Base-by-base conservation (phyloP, 257 asterid species). In the Oldenlandia corymbosa region DNA sequence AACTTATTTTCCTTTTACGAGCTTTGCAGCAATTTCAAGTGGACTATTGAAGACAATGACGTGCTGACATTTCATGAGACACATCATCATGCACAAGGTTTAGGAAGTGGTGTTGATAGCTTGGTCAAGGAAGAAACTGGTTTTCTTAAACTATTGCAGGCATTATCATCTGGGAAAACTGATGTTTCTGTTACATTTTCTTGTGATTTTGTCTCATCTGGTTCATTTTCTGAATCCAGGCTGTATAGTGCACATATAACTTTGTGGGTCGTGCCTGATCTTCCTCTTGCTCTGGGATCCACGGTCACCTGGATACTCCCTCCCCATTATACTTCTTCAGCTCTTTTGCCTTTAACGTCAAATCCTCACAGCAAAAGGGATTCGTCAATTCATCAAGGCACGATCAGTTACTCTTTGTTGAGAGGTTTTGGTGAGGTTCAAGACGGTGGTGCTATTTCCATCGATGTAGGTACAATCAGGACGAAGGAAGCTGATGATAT, bases 301-400 rank as follows among this genome's bases (percentile, higher is more conserved):
- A 76, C 88, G 37, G 68, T 80, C 56, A 88, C 96, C 39, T 91
- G 98, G 98, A 75, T 86, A 71, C 87, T 91, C 67, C 96, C 98
- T 69, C 80, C 96, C 64, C 69, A 81, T 73, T 91, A 88, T 68
- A 83, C 83, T 45, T 79, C 95, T 17, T 84, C 96, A 5, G 80
- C 77, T 76, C 86, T 91, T 24, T 76, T 91, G 70, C 98, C 95
- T 64, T 66, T 68, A 47, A 74, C 83, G 66, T 76, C 88, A 37
- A 75, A 71, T 47, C 62, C 79, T 14, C 64, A 69, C 71, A 54
- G 69, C 64, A 74, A 79, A 81, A 87, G 79, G 68, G 85, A 71
- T 66, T 68, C 84, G 24, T 67, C 56, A 61, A 66, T 78, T 67
- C 85, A 64, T 64, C 78, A 76, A 73, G 85, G 88, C 65, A 75